These are phyloP conservation scores for Chrysanthemum makinoi DNA, from an alignment of 129 eudicot species.

Conservation along the genomic window DNA sequence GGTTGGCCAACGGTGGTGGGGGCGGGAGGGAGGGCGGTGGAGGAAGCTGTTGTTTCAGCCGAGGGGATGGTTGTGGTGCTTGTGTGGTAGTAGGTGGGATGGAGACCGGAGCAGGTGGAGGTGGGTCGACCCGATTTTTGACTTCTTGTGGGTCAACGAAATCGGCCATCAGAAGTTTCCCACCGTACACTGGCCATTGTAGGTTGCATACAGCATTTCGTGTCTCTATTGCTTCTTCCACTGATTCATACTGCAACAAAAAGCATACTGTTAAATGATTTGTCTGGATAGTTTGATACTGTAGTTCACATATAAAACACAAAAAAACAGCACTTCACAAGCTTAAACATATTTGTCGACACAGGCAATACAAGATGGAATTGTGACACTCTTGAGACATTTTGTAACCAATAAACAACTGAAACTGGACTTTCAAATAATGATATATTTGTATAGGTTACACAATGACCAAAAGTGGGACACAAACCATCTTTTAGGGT, in stretches of 20 bases:
- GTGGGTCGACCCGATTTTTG: slow-evolving; percentile 60
- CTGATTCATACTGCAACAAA: slow-evolving; percentile 67
- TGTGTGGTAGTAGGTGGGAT: slow-evolving; percentile 24
- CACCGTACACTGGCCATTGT: slow-evolving; percentile 94
- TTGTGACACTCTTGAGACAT: too few relatives aligned
- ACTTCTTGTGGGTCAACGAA: slow-evolving; percentile 95
- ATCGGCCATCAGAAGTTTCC: slow-evolving; percentile 73
- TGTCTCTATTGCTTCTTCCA: slow-evolving; percentile 86
- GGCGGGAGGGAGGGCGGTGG: slow-evolving; percentile 26
- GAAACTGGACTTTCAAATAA: too few relatives aligned
- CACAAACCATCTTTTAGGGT: too few relatives aligned
- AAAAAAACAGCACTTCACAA: too few relatives aligned
- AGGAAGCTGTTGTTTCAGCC: slow-evolving; percentile 26
- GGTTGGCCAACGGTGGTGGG: slow-evolving; percentile 51
- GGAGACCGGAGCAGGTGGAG: slow-evolving; percentile 44
- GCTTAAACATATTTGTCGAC: too few relatives aligned
- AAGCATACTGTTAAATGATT: neutral
- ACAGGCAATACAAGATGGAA: too few relatives aligned
- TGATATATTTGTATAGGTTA: too few relatives aligned
- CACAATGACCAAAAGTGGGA: too few relatives aligned
- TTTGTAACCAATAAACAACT: too few relatives aligned
- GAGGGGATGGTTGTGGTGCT: slow-evolving; percentile 28
- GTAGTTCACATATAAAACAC: neutral
- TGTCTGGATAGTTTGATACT: neutral
- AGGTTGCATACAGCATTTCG: slow-evolving; percentile 88